Percentiles rank a stretch among this genome's conserved stretches.
phyloP scores from a whole-genome alignment of 306 rosid species.

The Datisca glomerata region DNA sequence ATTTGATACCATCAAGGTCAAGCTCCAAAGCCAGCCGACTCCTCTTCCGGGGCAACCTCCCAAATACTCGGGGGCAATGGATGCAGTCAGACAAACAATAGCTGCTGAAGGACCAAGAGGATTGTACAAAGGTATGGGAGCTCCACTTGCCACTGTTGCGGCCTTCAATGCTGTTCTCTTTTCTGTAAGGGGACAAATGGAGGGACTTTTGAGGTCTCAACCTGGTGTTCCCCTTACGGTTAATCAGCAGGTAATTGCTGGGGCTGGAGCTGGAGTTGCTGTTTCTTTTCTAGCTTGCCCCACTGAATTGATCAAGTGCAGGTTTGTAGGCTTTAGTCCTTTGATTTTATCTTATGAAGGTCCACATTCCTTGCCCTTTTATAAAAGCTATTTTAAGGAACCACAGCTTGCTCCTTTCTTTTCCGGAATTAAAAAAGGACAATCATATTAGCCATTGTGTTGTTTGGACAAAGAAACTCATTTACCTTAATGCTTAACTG shows the following conservation, averaged over 20 bases:
- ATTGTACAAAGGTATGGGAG: constrained; percentile 98
- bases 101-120: constrained; percentile 89
- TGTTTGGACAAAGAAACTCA: no score
- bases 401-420: no score
- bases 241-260: constrained; percentile 61
- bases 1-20: constrained; percentile 94
- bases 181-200: constrained; percentile 86
- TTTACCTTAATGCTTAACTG: no score
- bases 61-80: constrained; percentile 75
- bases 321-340: constrained; percentile 32
- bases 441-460: no score
- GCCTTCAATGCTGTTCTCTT: constrained; percentile 93
- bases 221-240: constrained; percentile 66
- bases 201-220: constrained; percentile 52
- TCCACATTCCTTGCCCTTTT: no score
- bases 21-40: constrained; percentile 95
- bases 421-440: no score
- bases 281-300: constrained; percentile 94
- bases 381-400: no score
- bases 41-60: constrained; percentile 77
- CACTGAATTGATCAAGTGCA: constrained; percentile 92
- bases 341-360: constrained; percentile 3
- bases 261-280: constrained; percentile 92
- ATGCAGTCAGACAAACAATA: constrained; percentile 86
- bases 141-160: constrained; percentile 94